phyloP scores from a whole-genome alignment of 306 rosid species.

The Adenanthera pavonina region DNA sequence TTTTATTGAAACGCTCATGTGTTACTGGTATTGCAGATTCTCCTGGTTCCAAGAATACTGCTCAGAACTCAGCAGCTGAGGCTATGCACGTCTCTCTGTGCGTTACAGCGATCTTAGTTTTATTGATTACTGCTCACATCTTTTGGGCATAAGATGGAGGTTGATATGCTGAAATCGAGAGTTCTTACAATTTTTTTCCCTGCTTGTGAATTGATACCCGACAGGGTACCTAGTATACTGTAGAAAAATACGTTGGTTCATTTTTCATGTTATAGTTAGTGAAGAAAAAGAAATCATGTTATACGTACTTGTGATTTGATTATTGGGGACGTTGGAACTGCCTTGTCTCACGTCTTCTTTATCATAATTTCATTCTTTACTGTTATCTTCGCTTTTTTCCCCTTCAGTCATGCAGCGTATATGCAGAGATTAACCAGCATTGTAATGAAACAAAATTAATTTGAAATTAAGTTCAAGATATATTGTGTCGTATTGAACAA shows the following conservation, averaged over 20 bases:
- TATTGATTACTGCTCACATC: slow-evolving; percentile 10
- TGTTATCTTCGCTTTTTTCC: not conserved
- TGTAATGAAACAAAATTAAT: no score
- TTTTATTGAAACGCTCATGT: not conserved
- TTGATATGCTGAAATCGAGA: not conserved
- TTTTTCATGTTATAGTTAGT: not conserved
- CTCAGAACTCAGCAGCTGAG: slow-evolving; percentile 37
- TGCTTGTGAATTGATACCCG: not conserved
- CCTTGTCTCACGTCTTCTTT: not conserved
- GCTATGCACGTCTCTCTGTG: not conserved
- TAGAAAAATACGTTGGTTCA: not conserved
- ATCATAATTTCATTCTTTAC: not conserved
- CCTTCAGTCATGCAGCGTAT: no score
- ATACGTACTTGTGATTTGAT: not conserved
- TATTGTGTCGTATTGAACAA: no score
- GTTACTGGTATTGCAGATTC: slow-evolving; percentile 39
- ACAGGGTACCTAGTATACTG: not conserved
- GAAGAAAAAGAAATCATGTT: not conserved
- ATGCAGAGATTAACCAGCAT: no score
- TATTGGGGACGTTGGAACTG: not conserved
- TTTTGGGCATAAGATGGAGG: not conserved
- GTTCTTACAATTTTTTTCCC: not conserved
- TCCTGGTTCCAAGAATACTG: slow-evolving; percentile 34
- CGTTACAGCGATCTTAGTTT: slow-evolving; percentile 1
- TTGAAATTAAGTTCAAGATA: no score